These are phyloP conservation scores for Leavenworthia alabamica DNA, from an alignment of 345 rosid species.

Conservation along the genomic window DNA sequence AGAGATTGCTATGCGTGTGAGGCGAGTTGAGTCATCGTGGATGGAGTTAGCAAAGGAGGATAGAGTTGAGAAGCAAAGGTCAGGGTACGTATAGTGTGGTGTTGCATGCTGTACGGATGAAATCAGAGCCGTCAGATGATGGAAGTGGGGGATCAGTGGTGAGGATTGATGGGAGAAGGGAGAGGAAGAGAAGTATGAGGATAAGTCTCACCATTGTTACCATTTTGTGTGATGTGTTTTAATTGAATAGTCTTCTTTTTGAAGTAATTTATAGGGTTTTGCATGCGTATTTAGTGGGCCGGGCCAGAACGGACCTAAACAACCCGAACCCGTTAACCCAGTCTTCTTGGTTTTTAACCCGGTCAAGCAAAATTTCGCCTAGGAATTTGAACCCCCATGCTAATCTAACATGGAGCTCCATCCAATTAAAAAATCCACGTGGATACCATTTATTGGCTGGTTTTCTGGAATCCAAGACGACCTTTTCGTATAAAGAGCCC, in stretches of 20 bases:
- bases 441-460: slow-evolving; percentile 26
- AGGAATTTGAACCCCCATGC: slow-evolving; percentile 31
- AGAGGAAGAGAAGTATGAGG: slow-evolving; percentile 13
- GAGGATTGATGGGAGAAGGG: slow-evolving; percentile 20
- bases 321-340: slow-evolving; percentile 9
- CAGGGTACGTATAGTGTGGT: slow-evolving; percentile 69
- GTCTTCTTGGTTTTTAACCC: slow-evolving; percentile 1
- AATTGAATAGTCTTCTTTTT: neutral
- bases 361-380: slow-evolving; percentile 44
- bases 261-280: neutral
- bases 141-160: slow-evolving; percentile 22
- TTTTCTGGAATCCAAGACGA: slow-evolving; percentile 70
- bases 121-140: slow-evolving; percentile 32
- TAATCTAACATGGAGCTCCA: slow-evolving; percentile 13
- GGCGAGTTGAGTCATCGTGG: slow-evolving; percentile 43
- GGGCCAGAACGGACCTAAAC: too few species aligned
- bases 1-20: slow-evolving; percentile 52
- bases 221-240: slow-evolving; percentile 3
- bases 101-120: slow-evolving; percentile 61
- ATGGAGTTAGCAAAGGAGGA: slow-evolving; percentile 46
- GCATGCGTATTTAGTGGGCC: neutral
- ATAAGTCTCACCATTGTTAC: neutral
- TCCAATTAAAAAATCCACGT: slow-evolving; percentile 45
- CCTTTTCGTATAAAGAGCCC: slow-evolving; percentile 45
- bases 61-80: slow-evolving; percentile 63